Conservation (phyloP, 2,329 filamentous ascomycete genomes). For the Neodidymelliopsis sp. region DNA sequence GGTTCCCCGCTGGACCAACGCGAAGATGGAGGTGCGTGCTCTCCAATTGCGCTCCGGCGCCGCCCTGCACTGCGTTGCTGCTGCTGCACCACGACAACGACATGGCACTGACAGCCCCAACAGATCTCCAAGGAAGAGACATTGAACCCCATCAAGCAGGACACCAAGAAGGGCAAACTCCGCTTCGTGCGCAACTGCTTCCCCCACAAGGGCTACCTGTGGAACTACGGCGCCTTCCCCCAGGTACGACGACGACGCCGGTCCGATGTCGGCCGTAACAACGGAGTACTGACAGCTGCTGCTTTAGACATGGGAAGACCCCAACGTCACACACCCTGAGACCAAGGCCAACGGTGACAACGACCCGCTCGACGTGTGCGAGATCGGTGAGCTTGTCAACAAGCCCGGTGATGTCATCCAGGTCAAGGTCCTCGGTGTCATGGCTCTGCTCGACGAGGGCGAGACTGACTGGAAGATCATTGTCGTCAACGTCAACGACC, state of each 20-base stretch:
- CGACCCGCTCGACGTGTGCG: slow-evolving; percentile 98
- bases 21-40: slow-evolving; percentile 90
- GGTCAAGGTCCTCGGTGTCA: slow-evolving; percentile 99
- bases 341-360: slow-evolving; percentile 99
- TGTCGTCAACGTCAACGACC: slow-evolving; percentile 98
- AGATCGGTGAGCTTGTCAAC: slow-evolving; percentile 97
- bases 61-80: too few relatives aligned
- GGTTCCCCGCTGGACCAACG: slow-evolving; percentile 99
- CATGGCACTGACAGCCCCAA: slow-evolving; percentile 30
- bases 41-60: slow-evolving; percentile 13
- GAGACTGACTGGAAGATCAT: slow-evolving; percentile 99
- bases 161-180: slow-evolving; percentile 99
- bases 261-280: slow-evolving; percentile 37
- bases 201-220: slow-evolving; percentile 99
- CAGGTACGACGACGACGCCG: slow-evolving; percentile 69
- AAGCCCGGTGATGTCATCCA: slow-evolving; percentile 98
- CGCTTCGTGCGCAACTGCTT: slow-evolving; percentile 99
- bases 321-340: slow-evolving; percentile 93
- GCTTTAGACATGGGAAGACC: slow-evolving; percentile 99
- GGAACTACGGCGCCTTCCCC: slow-evolving; percentile 99
- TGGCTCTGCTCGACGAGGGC: slow-evolving; percentile 98
- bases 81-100: slow-evolving; percentile 22
- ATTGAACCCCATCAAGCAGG: slow-evolving; percentile 99
- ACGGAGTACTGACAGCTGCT: slow-evolving; percentile 34
- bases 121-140: slow-evolving; percentile 99